Evolutionary conservation across 2,329 filamentous ascomycete species (phyloP).

Genomic region (Beauveria pseudobassiana): DNA sequence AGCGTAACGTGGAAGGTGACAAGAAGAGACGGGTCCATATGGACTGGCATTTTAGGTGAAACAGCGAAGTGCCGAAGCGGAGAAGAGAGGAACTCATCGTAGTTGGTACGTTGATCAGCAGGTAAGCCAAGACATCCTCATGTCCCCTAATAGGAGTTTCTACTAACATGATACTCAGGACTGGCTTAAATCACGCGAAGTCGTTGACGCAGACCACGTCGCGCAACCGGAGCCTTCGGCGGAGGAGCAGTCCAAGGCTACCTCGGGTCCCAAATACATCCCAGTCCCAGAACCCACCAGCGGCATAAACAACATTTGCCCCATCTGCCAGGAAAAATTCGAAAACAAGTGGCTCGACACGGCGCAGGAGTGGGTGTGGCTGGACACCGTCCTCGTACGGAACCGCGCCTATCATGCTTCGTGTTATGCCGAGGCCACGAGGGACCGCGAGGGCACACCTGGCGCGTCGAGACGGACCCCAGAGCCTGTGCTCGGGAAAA

Average conservation of each 20-base stretch:
- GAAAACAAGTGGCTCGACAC: slow-evolving; percentile 88
- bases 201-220: slow-evolving; percentile 57
- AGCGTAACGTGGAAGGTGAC: slow-evolving; percentile 66
- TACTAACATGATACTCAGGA: slow-evolving; percentile 47
- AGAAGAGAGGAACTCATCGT: slow-evolving; percentile 79
- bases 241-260: slow-evolving; percentile 36
- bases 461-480: slow-evolving; percentile 42
- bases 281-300: slow-evolving; percentile 73
- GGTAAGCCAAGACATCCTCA: slow-evolving; percentile 39
- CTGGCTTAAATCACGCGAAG: slow-evolving; percentile 82
- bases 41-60: slow-evolving; percentile 98
- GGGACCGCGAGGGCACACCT: slow-evolving; percentile 46
- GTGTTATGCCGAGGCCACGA: slow-evolving; percentile 77
- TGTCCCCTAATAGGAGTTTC: background rate
- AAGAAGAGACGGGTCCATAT: slow-evolving; percentile 85
- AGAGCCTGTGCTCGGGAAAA: slow-evolving; percentile 62
- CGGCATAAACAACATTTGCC: slow-evolving; percentile 70
- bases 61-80: slow-evolving; percentile 76
- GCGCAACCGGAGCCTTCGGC: slow-evolving; percentile 27
- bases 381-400: slow-evolving; percentile 74
- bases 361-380: slow-evolving; percentile 94
- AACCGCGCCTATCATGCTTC: slow-evolving; percentile 81
- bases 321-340: slow-evolving; percentile 93
- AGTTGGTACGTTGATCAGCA: slow-evolving; percentile 92
- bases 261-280: slow-evolving; percentile 60